Conservation (phyloP, 2,329 filamentous ascomycete species). For the Sporothrix schenckii region DNA sequence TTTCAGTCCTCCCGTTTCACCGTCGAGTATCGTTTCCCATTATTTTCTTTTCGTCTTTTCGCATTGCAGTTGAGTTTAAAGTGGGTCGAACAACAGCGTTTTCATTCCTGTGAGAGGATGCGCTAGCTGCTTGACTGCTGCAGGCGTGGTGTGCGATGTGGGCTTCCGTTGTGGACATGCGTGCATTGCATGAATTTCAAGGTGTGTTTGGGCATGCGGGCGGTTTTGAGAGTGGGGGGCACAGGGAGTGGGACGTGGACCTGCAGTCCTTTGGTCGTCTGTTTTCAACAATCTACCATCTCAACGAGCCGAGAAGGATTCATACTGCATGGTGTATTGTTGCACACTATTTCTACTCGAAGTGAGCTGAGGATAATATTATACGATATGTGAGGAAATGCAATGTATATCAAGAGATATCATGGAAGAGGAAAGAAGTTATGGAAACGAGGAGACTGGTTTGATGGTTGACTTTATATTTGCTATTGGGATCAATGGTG, state of each 20-base stretch:
- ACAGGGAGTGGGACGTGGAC: not conserved
- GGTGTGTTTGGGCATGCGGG: constrained; percentile 13
- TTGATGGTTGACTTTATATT: too few relatives aligned
- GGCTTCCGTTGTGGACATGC: not conserved
- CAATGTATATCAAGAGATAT: not conserved
- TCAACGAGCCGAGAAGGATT: not conserved
- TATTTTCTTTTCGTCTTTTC: not conserved
- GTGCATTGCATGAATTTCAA: constrained; percentile 18
- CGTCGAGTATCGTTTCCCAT: not conserved
- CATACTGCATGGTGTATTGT: not conserved
- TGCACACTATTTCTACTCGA: not conserved
- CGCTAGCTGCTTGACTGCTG: not conserved
- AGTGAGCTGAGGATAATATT: not conserved
- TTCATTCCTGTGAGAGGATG: not conserved
- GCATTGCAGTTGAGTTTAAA: not conserved
- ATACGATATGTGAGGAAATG: not conserved
- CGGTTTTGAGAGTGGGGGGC: not conserved
- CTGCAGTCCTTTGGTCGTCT: not conserved
- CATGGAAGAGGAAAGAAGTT: not conserved
- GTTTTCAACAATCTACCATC: not conserved
- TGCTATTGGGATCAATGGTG: too few relatives aligned
- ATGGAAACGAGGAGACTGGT: too few relatives aligned
- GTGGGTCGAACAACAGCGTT: constrained; percentile 18
- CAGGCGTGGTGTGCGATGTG: constrained; percentile 13
- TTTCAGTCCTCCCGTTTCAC: not conserved